Base-by-base conservation (phyloP, 352 stramenopile genomes). In the Phytophthora multivora region DNA sequence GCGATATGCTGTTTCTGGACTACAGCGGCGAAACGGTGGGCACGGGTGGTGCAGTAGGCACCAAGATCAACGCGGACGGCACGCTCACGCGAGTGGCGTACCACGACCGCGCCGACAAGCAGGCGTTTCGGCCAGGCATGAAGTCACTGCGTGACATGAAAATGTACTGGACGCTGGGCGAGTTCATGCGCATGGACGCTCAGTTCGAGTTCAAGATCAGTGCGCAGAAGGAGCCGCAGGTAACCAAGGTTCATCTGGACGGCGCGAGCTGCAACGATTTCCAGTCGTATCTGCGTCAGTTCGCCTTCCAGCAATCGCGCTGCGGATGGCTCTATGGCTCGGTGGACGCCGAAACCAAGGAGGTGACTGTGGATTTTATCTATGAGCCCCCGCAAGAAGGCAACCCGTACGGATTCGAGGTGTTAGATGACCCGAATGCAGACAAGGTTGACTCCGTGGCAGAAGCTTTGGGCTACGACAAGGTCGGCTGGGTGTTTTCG, bases 181-280 rank as follows among this genome's bases (percentile, higher is more conserved):
- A 99, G 79, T 99, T 99, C 75, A 96, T 97, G 63, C 93, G 89
- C 49, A 98, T 99, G 92, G 96, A 99, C 71, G 85, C 94, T 28
- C 85, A 98, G 65, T 99, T 98, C 69, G 93, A 97, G 55, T 99
- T 98, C 81, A 98, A 98, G 77, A 95, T 99, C 52, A 94, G 96
- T 60, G 81, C 90, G 40, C 95, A 98, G 71, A 97, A 98, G 68
- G 76, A 81, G 30, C 80, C 88, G 16, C 86, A 97, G 19, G 86
- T 90, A 43, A 45, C 57, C 36, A 90, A 90, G 39, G 81, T 98
- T 21, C 73, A 91, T 63, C 71, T 98, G 48, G 96, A 99, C 71
- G 75, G 73, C 53, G 68, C 80, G 18, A 93, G 87, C 25, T 96
- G 92, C 59, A 83, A 93, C 56, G 80, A 96, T 57, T 98, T 98